Percentiles rank a stretch among this genome's conserved stretches.
These are phyloP conservation scores for Monsonia emarginata DNA, from an alignment of 441 rosid species.

Conservation along the genomic window DNA sequence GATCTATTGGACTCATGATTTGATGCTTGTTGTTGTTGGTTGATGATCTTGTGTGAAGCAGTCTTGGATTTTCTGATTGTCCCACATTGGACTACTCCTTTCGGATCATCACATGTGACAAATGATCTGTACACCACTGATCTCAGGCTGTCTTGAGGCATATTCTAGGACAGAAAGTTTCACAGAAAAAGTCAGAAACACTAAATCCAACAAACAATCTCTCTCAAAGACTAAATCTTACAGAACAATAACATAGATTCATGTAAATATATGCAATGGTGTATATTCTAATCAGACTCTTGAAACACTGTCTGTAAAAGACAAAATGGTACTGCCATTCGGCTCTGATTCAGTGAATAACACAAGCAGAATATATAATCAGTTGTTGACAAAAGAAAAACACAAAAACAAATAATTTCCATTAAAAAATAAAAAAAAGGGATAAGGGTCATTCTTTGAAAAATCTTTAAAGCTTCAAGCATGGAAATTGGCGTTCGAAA, in stretches of 20 bases:
- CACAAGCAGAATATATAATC: constrained; percentile 20
- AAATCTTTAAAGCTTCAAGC: constrained; percentile 20
- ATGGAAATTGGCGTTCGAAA: no score
- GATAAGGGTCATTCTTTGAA: constrained; percentile 9
- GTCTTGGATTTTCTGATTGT: constrained; percentile 51
- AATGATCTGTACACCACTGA: constrained; percentile 66
- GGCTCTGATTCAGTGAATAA: no score
- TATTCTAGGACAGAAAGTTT: constrained; percentile 27
- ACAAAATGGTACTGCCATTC: constrained; percentile 13
- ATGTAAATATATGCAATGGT: no score
- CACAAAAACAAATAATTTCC: no score
- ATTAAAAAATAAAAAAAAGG: constrained; percentile 15
- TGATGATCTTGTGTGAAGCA: constrained; percentile 34
- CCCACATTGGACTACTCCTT: constrained; percentile 77
- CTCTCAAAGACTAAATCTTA: no score
- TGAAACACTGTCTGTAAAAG: no score
- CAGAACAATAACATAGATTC: background rate
- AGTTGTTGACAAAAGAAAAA: constrained; percentile 26
- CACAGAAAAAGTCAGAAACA: background rate
- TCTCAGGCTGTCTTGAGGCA: constrained; percentile 53
- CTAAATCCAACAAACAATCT: background rate
- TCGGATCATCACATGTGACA: constrained; percentile 73
- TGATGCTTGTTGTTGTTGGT: constrained; percentile 17
- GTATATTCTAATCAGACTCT: constrained; percentile 14
- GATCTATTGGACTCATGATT: constrained; percentile 23